These are phyloP conservation scores for Pilasporangium apinafurcum DNA, from an alignment of 352 stramenopile genomes.

Conservation along the genomic window DNA sequence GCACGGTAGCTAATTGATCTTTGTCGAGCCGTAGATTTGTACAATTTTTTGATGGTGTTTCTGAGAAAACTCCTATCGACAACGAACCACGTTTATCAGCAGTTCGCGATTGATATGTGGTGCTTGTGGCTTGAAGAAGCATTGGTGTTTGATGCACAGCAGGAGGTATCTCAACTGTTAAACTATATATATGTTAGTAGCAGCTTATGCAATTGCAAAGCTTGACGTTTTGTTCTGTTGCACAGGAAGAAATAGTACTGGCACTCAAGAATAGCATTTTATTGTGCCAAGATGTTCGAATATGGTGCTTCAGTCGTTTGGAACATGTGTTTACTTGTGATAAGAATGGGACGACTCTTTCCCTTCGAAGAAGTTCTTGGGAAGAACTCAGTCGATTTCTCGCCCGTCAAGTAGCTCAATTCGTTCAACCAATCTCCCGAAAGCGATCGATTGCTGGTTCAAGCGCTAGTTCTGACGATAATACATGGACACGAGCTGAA, in stretches of 20 bases:
- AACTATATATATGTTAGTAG: too few species aligned
- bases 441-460: background rate
- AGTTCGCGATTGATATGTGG: conserved; percentile 66
- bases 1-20: background rate
- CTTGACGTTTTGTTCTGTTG: background rate
- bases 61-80: conserved; percentile 68
- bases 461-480: too few species aligned
- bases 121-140: conserved; percentile 49
- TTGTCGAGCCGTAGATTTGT: conserved; percentile 47
- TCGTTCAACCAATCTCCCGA: conserved; percentile 30
- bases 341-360: background rate
- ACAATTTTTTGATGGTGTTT: conserved; percentile 79
- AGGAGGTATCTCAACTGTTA: conserved; percentile 42
- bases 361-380: conserved; percentile 20
- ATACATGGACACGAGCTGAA: too few species aligned
- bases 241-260: conserved; percentile 47
- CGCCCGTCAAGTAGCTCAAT: conserved; percentile 28
- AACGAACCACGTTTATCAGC: conserved; percentile 28
- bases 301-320: conserved; percentile 40
- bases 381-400: conserved; percentile 34
- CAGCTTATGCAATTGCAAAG: too few species aligned
- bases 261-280: conserved; percentile 42
- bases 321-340: conserved; percentile 21
- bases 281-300: conserved; percentile 22
- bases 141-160: conserved; percentile 37